Evolutionary conservation across 768 basidiomycete genomes (phyloP), one percentile per base, ranked within the genome.

Genomic region (Boletus rubropictus): DNA sequence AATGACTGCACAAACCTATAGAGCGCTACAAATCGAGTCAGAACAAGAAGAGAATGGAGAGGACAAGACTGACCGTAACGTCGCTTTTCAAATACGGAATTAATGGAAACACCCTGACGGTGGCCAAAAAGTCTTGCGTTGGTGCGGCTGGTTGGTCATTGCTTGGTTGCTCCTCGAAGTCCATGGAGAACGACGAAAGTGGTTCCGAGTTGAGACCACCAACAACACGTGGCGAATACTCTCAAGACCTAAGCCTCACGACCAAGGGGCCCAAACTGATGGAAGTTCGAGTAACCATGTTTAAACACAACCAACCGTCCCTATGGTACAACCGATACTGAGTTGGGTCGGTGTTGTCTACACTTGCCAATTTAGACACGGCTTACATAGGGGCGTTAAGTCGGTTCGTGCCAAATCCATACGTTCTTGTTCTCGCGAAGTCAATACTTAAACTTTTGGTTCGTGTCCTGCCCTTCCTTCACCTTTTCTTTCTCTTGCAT

Each of bases 91-190:
- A 59, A 50, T 79, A 75, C 18, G 81, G 81, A 51, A 91, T 86
- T 21, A 89, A 72, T n/a, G 88, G 88, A 63, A 86, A 91, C 29
- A 91, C 88, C 56, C 78, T 81, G 56, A 87, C 72, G 3, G 80
- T 70, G 6, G 79, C 77, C 8, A 87, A 62, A 50, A 71, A 68
- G 41, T 81, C 83, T 37, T 74, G 71, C 2, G 78, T 74, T 5
- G 83, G 81, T 12, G 78, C 77, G 9, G 81, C 65, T n/a, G 28
- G 33, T 3, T 58, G 78, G 55, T 44, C 54, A n/a, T 50, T 56
- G 18, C 17, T 36, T 12, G 46, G 49, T 27, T 59, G 60, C 10
- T 48, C 59, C 42, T 73, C 71, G 20, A 57, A 47, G 56, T 72
- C 71, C 70, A 72, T 72, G 22, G 35, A 35, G 42, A 41, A 49